These are phyloP conservation scores for Penicillium lagena DNA, from an alignment of 495 filamentous ascomycete genomes.

Conservation along the genomic window DNA sequence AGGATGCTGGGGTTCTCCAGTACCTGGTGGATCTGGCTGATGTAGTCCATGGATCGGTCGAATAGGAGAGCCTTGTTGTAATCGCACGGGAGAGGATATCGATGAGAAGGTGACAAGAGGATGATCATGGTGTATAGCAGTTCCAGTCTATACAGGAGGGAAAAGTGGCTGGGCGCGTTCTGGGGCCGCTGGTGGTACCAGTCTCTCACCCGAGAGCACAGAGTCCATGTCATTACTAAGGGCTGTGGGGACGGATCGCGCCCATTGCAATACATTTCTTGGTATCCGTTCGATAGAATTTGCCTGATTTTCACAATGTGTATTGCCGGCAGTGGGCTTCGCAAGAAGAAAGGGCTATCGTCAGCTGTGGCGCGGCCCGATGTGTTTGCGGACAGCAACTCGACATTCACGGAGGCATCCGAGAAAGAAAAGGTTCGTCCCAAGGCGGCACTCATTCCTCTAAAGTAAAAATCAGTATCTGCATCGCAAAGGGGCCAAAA, in stretches of 20 bases:
- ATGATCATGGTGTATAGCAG: conserved; percentile 79
- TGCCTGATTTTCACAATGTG: conserved; percentile 71
- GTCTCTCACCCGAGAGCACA: conserved; percentile 56
- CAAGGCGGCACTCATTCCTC: conserved; percentile 74
- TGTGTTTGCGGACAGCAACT: conserved; percentile 36
- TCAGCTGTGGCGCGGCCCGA: conserved; percentile 27
- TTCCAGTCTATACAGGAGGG: conserved; percentile 72
- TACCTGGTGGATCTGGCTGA: conserved; percentile 34
- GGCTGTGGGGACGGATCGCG: conserved; percentile 55
- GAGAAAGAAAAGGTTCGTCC: conserved; percentile 83
- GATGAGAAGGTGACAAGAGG: conserved; percentile 67
- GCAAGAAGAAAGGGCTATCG: conserved; percentile 39
- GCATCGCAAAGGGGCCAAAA: neutral
- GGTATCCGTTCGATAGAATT: conserved; percentile 76
- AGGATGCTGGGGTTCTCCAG: conserved; percentile 24
- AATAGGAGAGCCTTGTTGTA: conserved; percentile 74
- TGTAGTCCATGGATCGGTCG: conserved; percentile 70
- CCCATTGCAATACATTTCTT: conserved; percentile 68
- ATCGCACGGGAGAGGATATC: conserved; percentile 54
- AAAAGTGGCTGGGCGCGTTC: conserved; percentile 49
- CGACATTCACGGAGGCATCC: conserved; percentile 76
- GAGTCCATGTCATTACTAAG: conserved; percentile 52
- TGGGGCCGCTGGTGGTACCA: conserved; percentile 61
- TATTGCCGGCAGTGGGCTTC: conserved; percentile 43
- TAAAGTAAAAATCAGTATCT: conserved; percentile 21